Evolutionary conservation across 164 flowering plant genomes (phyloP).

Genomic region (Chloranthus sessilifolius): DNA sequence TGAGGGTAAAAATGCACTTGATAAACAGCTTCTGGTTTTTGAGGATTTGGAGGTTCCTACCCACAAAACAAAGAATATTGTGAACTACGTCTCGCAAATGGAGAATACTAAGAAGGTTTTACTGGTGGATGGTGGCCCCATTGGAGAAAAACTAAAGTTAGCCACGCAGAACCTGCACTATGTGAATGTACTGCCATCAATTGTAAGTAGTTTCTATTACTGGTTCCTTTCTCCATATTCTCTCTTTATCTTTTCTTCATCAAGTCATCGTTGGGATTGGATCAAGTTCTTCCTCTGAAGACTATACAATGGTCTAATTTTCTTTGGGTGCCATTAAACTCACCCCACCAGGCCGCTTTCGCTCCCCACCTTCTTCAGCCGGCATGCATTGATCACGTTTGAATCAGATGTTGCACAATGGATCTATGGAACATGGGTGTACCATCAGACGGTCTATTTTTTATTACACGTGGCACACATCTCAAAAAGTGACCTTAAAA

Average conservation of each 20-base stretch:
- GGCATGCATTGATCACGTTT: too few relatives aligned
- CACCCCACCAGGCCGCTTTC: too few relatives aligned
- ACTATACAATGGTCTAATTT: too few relatives aligned
- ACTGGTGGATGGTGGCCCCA: slow-evolving; percentile 80
- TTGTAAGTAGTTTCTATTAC: slow-evolving; percentile 50
- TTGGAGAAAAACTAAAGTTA: slow-evolving; percentile 68
- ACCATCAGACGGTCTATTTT: too few relatives aligned
- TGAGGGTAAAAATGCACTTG: not conserved
- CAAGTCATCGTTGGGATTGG: too few relatives aligned
- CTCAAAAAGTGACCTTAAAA: too few relatives aligned
- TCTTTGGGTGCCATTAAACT: too few relatives aligned
- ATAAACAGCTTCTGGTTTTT: slow-evolving; percentile 68
- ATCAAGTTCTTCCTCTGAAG: too few relatives aligned
- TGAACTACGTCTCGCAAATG: slow-evolving; percentile 60
- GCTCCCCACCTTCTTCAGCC: too few relatives aligned
- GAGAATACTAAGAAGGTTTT: slow-evolving; percentile 67
- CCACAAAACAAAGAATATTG: slow-evolving; percentile 95
- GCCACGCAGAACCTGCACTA: slow-evolving; percentile 87
- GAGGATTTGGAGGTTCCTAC: slow-evolving; percentile 76
- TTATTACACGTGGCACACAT: too few relatives aligned
- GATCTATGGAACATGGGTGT: too few relatives aligned
- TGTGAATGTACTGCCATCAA: slow-evolving; percentile 80
- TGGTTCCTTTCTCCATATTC: not conserved
- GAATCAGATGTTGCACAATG: too few relatives aligned
- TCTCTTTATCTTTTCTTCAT: not conserved